Conservation (phyloP, 2,329 filamentous ascomycete species). For the Trichoderma polysporum region DNA sequence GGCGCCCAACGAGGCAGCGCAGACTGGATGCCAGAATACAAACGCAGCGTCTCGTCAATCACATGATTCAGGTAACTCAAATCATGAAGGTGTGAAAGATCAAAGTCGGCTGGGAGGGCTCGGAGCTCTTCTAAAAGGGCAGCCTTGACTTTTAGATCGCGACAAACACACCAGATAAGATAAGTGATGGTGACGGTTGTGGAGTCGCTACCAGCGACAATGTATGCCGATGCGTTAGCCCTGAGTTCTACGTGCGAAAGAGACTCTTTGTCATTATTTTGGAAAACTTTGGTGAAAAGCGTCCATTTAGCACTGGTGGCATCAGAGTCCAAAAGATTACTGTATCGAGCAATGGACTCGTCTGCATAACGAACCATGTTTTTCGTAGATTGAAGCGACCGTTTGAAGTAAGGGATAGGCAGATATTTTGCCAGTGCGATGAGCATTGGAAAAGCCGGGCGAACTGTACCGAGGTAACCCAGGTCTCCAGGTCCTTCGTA, state of each 20-base stretch:
- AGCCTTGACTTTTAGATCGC: slow-evolving; percentile 31
- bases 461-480: slow-evolving; percentile 45
- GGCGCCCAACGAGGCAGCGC: background rate
- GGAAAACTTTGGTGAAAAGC: slow-evolving; percentile 40
- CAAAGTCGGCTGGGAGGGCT: slow-evolving; percentile 29
- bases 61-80: slow-evolving; percentile 2
- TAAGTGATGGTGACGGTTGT: slow-evolving; percentile 52
- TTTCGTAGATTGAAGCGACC: slow-evolving; percentile 22
- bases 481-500: slow-evolving; percentile 34
- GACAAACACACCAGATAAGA: slow-evolving; percentile 42
- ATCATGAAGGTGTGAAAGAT: background rate
- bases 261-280: slow-evolving; percentile 35
- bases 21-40: slow-evolving; percentile 11
- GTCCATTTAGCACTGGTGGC: slow-evolving; percentile 31
- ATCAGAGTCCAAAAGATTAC: slow-evolving; percentile 25
- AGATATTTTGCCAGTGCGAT: background rate
- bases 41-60: slow-evolving; percentile 10
- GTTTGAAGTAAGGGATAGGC: background rate
- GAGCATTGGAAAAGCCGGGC: background rate
- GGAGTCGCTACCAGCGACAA: slow-evolving; percentile 53
- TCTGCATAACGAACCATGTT: slow-evolving; percentile 29
- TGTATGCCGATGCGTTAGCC: slow-evolving; percentile 43
- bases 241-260: slow-evolving; percentile 36
- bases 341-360: slow-evolving; percentile 33
- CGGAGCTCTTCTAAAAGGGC: slow-evolving; percentile 38